Conservation (phyloP, 176 grass and related monocot species). For the Oryza glaberrima region DNA sequence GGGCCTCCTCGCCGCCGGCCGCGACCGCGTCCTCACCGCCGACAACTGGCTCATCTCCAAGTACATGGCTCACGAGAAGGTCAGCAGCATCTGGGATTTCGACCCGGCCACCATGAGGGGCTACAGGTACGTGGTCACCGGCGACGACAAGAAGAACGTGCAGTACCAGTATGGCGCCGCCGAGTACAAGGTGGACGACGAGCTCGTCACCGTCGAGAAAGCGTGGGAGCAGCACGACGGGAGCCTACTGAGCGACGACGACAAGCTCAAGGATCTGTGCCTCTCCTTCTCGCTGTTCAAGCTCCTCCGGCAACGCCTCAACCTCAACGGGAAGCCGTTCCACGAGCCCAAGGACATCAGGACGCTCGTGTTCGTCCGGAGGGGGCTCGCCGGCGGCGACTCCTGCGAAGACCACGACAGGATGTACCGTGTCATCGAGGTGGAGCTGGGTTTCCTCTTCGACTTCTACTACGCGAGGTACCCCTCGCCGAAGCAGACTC, state of each 20-base stretch:
- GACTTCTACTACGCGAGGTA: constrained; percentile 28
- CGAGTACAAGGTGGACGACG: background rate
- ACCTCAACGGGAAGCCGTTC: background rate
- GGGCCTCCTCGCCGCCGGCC: background rate
- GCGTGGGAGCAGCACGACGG: background rate
- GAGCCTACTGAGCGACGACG: background rate
- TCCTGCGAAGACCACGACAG: background rate
- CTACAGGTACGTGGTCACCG: constrained; percentile 10
- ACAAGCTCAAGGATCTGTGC: background rate
- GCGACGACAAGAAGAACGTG: background rate
- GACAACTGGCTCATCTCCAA: constrained; percentile 22
- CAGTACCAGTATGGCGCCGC: background rate
- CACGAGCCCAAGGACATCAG: background rate
- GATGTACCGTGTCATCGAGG: constrained; percentile 25
- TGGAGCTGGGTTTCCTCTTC: constrained; percentile 24
- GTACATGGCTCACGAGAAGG: background rate
- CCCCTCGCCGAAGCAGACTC: background rate
- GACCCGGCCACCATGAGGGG: background rate
- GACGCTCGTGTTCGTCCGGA: background rate
- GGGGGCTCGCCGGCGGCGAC: background rate
- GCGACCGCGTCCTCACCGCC: background rate
- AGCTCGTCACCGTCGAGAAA: background rate
- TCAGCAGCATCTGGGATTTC: background rate
- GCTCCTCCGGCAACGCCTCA: constrained; percentile 28
- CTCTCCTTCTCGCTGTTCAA: constrained; percentile 32